Percentiles rank a stretch among this genome's conserved stretches.
phyloP scores from a whole-genome alignment of 192 early-diverging fungal genomes.

The Coemansia sp. region DNA sequence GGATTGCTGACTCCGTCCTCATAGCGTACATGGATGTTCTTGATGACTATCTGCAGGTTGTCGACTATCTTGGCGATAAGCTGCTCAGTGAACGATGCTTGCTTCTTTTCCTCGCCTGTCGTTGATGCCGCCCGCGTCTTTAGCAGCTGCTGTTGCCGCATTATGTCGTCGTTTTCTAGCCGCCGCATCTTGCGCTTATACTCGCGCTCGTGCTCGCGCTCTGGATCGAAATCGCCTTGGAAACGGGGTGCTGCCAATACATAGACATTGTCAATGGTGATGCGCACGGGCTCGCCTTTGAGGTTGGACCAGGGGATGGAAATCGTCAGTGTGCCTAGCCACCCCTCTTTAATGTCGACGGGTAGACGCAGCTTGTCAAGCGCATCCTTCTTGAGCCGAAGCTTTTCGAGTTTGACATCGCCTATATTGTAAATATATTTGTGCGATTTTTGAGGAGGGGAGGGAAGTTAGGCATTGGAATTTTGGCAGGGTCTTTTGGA shows the following conservation, averaged over 20 bases:
- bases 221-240: constrained; percentile 79
- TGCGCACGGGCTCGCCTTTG: constrained; percentile 90
- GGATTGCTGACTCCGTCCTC: constrained; percentile 85
- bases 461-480: too few relatives aligned
- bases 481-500: too few relatives aligned
- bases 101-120: constrained; percentile 64
- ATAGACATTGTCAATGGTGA: constrained; percentile 88
- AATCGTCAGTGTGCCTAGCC: constrained; percentile 89
- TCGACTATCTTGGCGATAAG: constrained; percentile 94
- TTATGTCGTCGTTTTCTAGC: constrained; percentile 63
- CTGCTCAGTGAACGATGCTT: constrained; percentile 87
- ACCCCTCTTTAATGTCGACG: constrained; percentile 89
- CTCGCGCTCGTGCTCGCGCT: constrained; percentile 76
- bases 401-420: constrained; percentile 93
- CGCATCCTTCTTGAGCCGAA: constrained; percentile 86
- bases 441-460: neutral
- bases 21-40: constrained; percentile 95
- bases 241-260: constrained; percentile 85
- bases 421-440: constrained; percentile 56
- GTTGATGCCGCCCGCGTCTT: constrained; percentile 15
- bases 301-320: constrained; percentile 98
- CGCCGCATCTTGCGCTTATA: constrained; percentile 82
- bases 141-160: constrained; percentile 30
- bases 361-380: constrained; percentile 95
- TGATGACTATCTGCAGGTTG: constrained; percentile 94